Base-by-base conservation (phyloP, 1,284 basidiomycete species). In the Melampsora larici-populina region DNA sequence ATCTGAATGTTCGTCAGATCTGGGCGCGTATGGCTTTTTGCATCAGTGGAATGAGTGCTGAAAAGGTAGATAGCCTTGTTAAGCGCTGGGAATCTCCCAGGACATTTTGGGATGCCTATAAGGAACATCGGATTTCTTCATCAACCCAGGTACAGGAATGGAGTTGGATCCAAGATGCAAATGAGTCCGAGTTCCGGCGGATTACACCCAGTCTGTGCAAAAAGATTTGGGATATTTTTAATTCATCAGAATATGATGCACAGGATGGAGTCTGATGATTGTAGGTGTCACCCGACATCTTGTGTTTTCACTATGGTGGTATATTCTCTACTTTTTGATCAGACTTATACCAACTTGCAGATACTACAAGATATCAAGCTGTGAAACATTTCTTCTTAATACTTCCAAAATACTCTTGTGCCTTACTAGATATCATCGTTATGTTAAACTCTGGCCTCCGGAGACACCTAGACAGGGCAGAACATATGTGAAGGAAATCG, bases 21-120 rank as follows among this genome's bases (percentile, higher is more conserved):
- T 87, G 86, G 80, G 86, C 85, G 6, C 84, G 85, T 63, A 88
- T 88, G 87, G 82, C 88, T 48, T 81, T 87, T 40, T 85, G 85
- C 74, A 82, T 88, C 78, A 84, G 84, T 55, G 87, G 87, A 3
- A 84, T 88, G 83, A 85, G 84, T 58, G 84, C 86, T 0, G 87
- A 88, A 80, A 86, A 87, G 78, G 86, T 86, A 15, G 81, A 83
- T 11, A 85, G 85, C 15, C 81, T 87, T 29, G 79, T 88, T 29
- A 84, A 85, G 31, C 75, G 82, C 18, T 88, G 86, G 84, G 84
- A 85, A 21, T 87, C 87, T 18, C 84, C 86, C 3, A 78, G 81
- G n/a, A 82, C 80, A 26, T 81, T 87, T 68, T 86, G 83, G 80
- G 82, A 85, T 21, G 85, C 62, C 70, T 33, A 55, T 24, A 36